Evolutionary conservation across 306 rosid species (phyloP), one percentile per base, ranked within the genome.

Genomic region (Dalbergia oliveri): DNA sequence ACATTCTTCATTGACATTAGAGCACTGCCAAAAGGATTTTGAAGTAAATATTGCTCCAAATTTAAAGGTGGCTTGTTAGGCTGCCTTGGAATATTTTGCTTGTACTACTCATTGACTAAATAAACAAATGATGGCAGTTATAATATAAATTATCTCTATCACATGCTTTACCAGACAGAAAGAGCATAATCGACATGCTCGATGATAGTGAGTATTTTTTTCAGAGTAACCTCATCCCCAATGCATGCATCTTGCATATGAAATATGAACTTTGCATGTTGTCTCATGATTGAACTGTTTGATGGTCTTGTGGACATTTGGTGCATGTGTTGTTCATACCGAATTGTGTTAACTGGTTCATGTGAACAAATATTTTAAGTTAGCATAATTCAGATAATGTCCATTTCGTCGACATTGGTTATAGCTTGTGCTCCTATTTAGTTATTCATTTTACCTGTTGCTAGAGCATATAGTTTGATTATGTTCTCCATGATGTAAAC

Each of bases 381-480:
- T 60, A 37, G 47, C 66, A 51, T 69, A 39, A 61, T 69, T 19
- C 7, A 57, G 53, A 69, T 15, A 34, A 31, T 33, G 8, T 64
- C n/a, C 74, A 56, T 72, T 37, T 61, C 47, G 54, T 54, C 31
- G 19, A 51, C 65, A 45, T 21, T 61, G 66, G 37, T 50, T 35
- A n/a, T 65, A 67, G 44, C 66, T 59, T 31, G 16, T 21, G 57
- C 63, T 72, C 61, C 21, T 19, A 8, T 11, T 39, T 45, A 16
- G 69, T 26, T 45, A 39, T 72, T 65, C 73, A 34, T n/a, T 54
- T 5, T 54, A 47, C 56, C 15, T 15, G 54, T 66, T 5, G 49
- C 62, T 73, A 76, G 58, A 68, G 75, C 6, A 35, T 7, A 11
- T 57, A 39, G 15, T 23, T 73, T 70, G 11, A 62, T 63, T 54